phyloP scores from a whole-genome alignment of 345 rosid species.

The Gossypium turneri region DNA sequence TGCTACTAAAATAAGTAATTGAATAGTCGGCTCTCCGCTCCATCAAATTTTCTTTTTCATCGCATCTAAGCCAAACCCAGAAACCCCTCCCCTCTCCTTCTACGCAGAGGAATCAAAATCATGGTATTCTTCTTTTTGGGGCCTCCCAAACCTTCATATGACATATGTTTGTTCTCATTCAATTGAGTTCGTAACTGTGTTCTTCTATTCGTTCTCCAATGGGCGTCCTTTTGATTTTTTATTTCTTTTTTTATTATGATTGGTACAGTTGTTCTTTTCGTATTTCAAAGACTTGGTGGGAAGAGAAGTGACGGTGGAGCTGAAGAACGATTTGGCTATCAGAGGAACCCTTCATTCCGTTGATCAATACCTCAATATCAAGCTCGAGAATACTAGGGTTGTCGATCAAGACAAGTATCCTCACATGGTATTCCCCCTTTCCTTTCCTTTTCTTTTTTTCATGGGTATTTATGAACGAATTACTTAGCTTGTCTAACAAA shows the following conservation, averaged over 20 bases:
- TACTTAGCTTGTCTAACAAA: background rate
- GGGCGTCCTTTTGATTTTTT: background rate
- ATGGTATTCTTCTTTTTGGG: conserved; percentile 5
- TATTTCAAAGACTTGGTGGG: conserved; percentile 99
- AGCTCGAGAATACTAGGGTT: conserved; percentile 98
- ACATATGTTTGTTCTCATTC: background rate
- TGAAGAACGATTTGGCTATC: conserved; percentile 96
- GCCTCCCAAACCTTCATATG: background rate
- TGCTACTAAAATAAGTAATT: background rate
- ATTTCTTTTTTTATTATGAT: background rate
- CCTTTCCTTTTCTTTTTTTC: background rate
- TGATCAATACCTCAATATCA: conserved; percentile 97
- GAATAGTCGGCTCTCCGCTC: background rate
- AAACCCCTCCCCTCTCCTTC: background rate
- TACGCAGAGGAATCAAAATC: background rate
- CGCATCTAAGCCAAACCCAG: background rate
- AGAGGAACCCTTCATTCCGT: conserved; percentile 99
- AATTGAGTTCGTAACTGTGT: too few relatives aligned
- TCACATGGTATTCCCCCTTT: conserved; percentile 65
- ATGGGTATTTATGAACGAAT: background rate
- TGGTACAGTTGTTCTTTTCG: conserved; percentile 89
- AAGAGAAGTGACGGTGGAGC: conserved; percentile 97
- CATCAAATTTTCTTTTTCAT: background rate
- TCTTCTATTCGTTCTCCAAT: background rate
- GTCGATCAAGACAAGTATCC: conserved; percentile 99